Evolutionary conservation across 805 yeast species (phyloP).

Genomic region (Cyberlindnera saturnus): DNA sequence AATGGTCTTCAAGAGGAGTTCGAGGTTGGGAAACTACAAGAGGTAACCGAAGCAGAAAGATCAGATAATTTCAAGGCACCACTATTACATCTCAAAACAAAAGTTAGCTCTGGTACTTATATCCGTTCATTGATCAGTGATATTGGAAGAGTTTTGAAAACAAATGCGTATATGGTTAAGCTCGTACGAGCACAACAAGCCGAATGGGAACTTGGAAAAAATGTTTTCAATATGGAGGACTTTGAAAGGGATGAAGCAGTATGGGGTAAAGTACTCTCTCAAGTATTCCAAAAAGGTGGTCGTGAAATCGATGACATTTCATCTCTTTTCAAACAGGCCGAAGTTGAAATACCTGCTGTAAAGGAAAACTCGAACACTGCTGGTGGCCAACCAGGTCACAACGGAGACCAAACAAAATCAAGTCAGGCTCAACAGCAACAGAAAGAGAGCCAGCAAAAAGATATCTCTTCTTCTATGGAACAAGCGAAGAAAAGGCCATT

Average conservation of each 20-base stretch:
- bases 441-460: too few species aligned
- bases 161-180: conserved; percentile 84
- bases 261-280: conserved; percentile 64
- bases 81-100: conserved; percentile 61
- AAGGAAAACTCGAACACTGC: too few species aligned
- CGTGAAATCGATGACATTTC: conserved; percentile 28
- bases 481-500: too few species aligned
- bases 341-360: conserved; percentile 3
- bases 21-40: conserved; percentile 32
- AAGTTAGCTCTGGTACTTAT: conserved; percentile 93
- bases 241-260: conserved; percentile 54
- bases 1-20: conserved; percentile 35
- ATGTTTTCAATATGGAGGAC: conserved; percentile 62
- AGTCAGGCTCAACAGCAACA: too few species aligned
- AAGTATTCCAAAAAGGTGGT: conserved; percentile 45
- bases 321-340: conserved; percentile 31
- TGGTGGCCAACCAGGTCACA: too few species aligned
- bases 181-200: conserved; percentile 72
- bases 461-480: too few species aligned
- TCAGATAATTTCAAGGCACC: conserved; percentile 52
- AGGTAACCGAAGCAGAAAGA: conserved; percentile 26
- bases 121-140: conserved; percentile 88
- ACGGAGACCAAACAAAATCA: too few species aligned
- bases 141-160: conserved; percentile 72
- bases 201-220: conserved; percentile 71